These are phyloP conservation scores for Blepharisma japonicum DNA, from an alignment of 73 alveolate species.

Conservation along the genomic window DNA sequence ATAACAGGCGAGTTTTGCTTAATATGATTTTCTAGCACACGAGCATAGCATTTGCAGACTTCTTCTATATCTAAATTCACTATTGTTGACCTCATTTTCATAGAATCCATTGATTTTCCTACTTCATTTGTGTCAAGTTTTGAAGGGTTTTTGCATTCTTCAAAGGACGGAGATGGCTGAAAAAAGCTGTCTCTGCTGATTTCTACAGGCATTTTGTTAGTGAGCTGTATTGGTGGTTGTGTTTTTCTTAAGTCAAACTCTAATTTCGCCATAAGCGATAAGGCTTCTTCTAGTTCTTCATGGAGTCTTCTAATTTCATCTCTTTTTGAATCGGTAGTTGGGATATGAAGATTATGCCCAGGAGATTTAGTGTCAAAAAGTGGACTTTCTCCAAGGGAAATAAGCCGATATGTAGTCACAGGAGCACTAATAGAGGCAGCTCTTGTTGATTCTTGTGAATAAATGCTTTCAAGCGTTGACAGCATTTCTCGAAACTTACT, in stretches of 20 bases:
- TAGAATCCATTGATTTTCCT: slow-evolving; percentile 54
- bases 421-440: too few relatives aligned
- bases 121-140: slow-evolving; percentile 34
- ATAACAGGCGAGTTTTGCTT: slow-evolving; percentile 7
- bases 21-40: not conserved
- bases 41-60: slow-evolving; percentile 50
- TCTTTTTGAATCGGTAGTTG: too few relatives aligned
- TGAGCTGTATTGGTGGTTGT: slow-evolving; percentile 29
- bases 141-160: slow-evolving; percentile 21
- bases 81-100: slow-evolving; percentile 48
- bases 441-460: too few relatives aligned
- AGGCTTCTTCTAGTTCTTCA: not conserved
- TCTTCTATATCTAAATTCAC: slow-evolving; percentile 62
- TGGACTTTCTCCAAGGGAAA: too few relatives aligned
- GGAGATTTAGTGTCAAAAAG: too few relatives aligned
- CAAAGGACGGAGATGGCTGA: slow-evolving; percentile 8
- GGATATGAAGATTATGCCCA: too few relatives aligned
- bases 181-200: slow-evolving; percentile 25
- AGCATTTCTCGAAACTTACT: too few relatives aligned
- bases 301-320: not conserved
- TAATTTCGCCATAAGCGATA: not conserved
- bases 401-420: too few relatives aligned
- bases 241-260: slow-evolving; percentile 23
- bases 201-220: slow-evolving; percentile 19
- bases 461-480: too few relatives aligned